phyloP scores from a whole-genome alignment of 495 filamentous ascomycete genomes.

The Xanthoparmelia taractica region DNA sequence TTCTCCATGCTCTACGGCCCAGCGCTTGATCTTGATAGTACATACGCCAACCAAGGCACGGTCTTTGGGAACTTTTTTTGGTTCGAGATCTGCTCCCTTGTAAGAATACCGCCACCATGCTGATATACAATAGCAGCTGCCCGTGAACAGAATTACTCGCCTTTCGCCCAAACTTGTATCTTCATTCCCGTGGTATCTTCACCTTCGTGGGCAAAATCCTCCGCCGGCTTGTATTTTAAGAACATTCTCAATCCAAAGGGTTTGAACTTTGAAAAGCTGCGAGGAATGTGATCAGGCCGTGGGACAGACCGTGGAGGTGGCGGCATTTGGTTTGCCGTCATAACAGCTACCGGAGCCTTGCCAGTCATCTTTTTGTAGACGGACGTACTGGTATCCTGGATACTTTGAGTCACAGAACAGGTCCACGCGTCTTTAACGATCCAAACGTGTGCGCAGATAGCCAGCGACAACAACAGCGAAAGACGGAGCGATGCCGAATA shows the following conservation, averaged over 20 bases:
- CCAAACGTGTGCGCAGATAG: too few species aligned
- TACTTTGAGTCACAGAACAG: too few species aligned
- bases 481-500: too few species aligned
- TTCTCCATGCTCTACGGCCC: neutral
- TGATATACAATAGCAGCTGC: neutral
- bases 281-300: neutral
- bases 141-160: neutral
- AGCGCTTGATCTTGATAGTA: neutral
- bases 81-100: neutral
- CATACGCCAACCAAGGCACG: neutral
- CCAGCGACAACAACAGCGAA: too few species aligned
- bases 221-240: neutral
- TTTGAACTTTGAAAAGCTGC: neutral
- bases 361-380: too few species aligned
- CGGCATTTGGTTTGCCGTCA: too few species aligned
- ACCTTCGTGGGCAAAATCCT: too few species aligned
- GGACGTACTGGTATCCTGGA: too few species aligned
- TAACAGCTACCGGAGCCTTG: neutral
- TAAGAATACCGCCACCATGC: neutral
- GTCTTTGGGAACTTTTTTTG: neutral
- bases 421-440: too few species aligned
- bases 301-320: too few species aligned
- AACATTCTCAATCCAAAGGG: neutral
- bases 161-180: neutral
- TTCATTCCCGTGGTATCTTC: neutral